Conservation (phyloP, 2,329 filamentous ascomycete species). For the Penicillium sp. region DNA sequence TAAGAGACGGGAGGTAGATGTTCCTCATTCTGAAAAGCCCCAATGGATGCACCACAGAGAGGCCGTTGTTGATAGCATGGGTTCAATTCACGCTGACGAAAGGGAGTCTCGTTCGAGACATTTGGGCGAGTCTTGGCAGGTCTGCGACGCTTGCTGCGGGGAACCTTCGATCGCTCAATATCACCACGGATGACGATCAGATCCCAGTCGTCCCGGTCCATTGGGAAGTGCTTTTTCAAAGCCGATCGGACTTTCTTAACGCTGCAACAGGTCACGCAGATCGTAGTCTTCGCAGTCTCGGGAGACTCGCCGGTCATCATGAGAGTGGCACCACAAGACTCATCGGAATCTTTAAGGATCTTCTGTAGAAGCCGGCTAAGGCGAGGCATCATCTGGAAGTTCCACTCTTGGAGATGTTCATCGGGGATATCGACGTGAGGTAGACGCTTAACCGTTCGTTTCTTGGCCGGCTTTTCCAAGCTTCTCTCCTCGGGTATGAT, state of each 20-base stretch:
- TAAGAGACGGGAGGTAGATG: slow-evolving; percentile 91
- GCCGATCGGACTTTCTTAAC: slow-evolving; percentile 61
- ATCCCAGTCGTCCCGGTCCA: slow-evolving; percentile 60
- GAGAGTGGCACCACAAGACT: slow-evolving; percentile 64
- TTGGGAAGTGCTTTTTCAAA: slow-evolving; percentile 61
- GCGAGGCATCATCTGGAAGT: slow-evolving; percentile 59
- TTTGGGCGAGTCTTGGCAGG: slow-evolving; percentile 38
- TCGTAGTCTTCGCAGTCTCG: slow-evolving; percentile 62
- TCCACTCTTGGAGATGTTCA: slow-evolving; percentile 61
- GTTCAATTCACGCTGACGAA: slow-evolving; percentile 55
- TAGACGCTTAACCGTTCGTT: slow-evolving; percentile 50
- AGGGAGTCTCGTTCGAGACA: slow-evolving; percentile 32
- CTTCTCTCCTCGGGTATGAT: slow-evolving; percentile 30
- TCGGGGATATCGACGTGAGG: slow-evolving; percentile 58
- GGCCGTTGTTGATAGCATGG: slow-evolving; percentile 78
- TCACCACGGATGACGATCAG: slow-evolving; percentile 65
- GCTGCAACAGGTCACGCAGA: slow-evolving; percentile 66
- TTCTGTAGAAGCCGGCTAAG: slow-evolving; percentile 63
- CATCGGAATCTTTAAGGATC: slow-evolving; percentile 60
- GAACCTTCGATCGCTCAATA: slow-evolving; percentile 58
- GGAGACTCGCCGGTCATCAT: slow-evolving; percentile 63
- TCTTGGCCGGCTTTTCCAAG: slow-evolving; percentile 40
- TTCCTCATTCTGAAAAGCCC: slow-evolving; percentile 81
- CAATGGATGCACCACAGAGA: slow-evolving; percentile 86
- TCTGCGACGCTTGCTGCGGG: slow-evolving; percentile 45